Evolutionary conservation across 768 basidiomycete genomes (phyloP).

Genomic region (Floccularia luteovirens): DNA sequence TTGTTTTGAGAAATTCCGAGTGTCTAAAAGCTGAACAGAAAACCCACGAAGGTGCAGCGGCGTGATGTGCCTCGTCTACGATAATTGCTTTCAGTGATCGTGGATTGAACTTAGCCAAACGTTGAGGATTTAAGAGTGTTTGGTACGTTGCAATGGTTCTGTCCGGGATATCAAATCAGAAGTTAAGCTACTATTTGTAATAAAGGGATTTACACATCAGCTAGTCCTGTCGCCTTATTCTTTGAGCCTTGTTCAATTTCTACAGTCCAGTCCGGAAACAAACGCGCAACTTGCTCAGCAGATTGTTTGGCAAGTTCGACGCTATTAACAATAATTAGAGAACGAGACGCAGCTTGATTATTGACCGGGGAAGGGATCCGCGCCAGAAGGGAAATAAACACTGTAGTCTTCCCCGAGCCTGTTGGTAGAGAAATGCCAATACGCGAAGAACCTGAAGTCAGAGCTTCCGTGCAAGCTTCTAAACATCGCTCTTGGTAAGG

Average conservation of each 20-base stretch:
- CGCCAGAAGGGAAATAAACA: conserved; percentile 80
- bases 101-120: conserved; percentile 74
- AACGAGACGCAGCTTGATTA: conserved; percentile 39
- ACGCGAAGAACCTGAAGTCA: conserved; percentile 58
- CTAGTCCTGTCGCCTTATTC: conserved; percentile 67
- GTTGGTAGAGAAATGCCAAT: conserved; percentile 84
- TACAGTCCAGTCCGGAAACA: conserved; percentile 70
- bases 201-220: conserved; percentile 65
- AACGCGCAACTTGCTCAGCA: conserved; percentile 54
- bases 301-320: conserved; percentile 88
- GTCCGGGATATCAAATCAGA: not conserved
- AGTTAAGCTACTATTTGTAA: not conserved
- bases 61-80: conserved; percentile 93
- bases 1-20: not conserved
- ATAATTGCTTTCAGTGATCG: conserved; percentile 64
- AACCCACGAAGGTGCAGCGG: conserved; percentile 82
- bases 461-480: conserved; percentile 65
- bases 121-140: conserved; percentile 57
- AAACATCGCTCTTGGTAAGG: conserved; percentile 87
- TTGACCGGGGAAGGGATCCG: conserved; percentile 40
- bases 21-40: not conserved
- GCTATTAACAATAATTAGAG: conserved; percentile 84
- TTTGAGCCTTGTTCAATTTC: conserved; percentile 89
- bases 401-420: conserved; percentile 84
- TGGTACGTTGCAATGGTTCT: conserved; percentile 90